phyloP scores from a whole-genome alignment of 108 stramenopile genomes.

The Skeletonema potamos region DNA sequence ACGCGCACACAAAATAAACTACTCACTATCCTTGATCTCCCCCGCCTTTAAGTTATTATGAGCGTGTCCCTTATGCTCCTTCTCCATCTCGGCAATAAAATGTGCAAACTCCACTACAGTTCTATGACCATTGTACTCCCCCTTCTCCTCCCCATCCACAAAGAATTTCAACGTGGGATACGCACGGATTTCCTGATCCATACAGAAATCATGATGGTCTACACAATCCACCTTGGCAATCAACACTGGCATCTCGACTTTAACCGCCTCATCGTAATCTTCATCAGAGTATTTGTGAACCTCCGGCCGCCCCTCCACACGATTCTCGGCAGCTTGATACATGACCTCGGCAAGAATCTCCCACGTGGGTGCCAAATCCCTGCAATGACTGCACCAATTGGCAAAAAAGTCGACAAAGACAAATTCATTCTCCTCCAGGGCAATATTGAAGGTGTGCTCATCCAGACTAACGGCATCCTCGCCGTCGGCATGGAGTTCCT shows the following conservation, averaged over 20 bases:
- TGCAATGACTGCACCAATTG: conserved; percentile 92
- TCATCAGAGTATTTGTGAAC: conserved; percentile 56
- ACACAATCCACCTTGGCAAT: conserved; percentile 94
- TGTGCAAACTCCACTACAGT: conserved; percentile 77
- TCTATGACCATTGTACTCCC: conserved; percentile 83
- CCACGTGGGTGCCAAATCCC: conserved; percentile 84
- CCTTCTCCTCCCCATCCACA: conserved; percentile 59
- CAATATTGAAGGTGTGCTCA: conserved; percentile 21
- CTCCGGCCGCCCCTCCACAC: conserved; percentile 34
- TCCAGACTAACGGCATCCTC: conserved; percentile 81
- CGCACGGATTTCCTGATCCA: conserved; percentile 70
- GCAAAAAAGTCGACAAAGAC: conserved; percentile 77
- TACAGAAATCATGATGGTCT: conserved; percentile 70
- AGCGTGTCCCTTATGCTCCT: conserved; percentile 53
- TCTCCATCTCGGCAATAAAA: conserved; percentile 69
- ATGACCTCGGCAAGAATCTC: conserved; percentile 84
- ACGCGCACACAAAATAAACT: not conserved
- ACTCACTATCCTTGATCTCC: conserved; percentile 39
- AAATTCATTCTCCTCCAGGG: conserved; percentile 47
- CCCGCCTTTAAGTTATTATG: conserved; percentile 33
- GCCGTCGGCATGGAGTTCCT: conserved; percentile 87
- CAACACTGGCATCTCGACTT: conserved; percentile 74
- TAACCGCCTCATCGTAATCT: conserved; percentile 57
- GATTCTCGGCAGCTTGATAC: conserved; percentile 54
- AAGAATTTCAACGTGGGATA: conserved; percentile 94